Conservation (phyloP, 2,329 filamentous ascomycete species). For the Acrocalymma vagum region DNA sequence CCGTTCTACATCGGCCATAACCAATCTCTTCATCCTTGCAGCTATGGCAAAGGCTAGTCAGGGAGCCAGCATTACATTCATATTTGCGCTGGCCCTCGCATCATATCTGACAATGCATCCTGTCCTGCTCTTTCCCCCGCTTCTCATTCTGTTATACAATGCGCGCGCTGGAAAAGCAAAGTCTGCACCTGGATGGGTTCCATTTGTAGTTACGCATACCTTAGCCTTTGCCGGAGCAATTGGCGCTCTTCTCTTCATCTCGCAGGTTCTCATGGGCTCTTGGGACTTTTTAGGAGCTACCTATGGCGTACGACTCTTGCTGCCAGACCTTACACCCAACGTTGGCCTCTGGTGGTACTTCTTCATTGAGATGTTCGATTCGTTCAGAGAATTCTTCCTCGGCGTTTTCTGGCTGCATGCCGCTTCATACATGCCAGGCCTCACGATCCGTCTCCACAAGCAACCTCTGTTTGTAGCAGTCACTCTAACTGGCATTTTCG, state of each 20-base stretch:
- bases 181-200: conserved; percentile 34
- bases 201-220: conserved; percentile 66
- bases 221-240: conserved; percentile 59
- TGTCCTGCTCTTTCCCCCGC: conserved; percentile 81
- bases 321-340: conserved; percentile 93
- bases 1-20: conserved; percentile 87
- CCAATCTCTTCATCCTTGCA: conserved; percentile 85
- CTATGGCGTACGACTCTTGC: conserved; percentile 89
- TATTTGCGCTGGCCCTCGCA: conserved; percentile 86
- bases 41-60: conserved; percentile 82
- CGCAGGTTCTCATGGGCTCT: conserved; percentile 77
- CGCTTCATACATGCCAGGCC: conserved; percentile 84
- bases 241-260: conserved; percentile 71
- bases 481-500: conserved; percentile 86
- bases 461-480: conserved; percentile 89
- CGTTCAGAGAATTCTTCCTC: conserved; percentile 95
- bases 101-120: conserved; percentile 94
- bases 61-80: conserved; percentile 75
- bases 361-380: conserved; percentile 99
- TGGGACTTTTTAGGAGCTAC: conserved; percentile 90
- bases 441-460: conserved; percentile 81
- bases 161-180: conserved; percentile 36
- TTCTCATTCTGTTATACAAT: conserved; percentile 78
- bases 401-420: conserved; percentile 98
- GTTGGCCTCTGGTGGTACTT: conserved; percentile 99